Evolutionary conservation across 2,329 filamentous ascomycete species (phyloP).

Genomic region (Paraphoma chrysanthemicola): DNA sequence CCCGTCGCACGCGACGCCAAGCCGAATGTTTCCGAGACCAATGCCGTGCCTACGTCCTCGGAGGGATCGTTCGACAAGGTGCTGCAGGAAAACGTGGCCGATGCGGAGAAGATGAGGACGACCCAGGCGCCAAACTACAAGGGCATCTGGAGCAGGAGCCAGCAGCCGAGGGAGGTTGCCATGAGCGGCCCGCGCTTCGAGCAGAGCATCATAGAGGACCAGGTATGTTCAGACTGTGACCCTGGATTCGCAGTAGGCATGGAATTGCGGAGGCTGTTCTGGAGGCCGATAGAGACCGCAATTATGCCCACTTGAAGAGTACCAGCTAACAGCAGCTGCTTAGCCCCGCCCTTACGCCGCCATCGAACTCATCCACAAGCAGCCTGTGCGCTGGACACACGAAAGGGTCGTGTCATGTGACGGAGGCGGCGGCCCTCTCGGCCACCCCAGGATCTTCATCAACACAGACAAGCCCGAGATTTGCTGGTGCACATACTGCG

Average conservation of each 20-base stretch:
- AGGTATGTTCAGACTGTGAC: conserved; percentile 66
- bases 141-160: conserved; percentile 83
- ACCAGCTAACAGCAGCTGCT: not conserved
- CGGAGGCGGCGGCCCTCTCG: conserved; percentile 86
- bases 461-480: conserved; percentile 98
- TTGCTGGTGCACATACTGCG: conserved; percentile 88
- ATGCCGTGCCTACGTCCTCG: conserved; percentile 62
- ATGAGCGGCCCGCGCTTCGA: conserved; percentile 97
- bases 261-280: no score
- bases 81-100: conserved; percentile 62
- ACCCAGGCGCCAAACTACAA: conserved; percentile 87
- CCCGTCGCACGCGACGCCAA: conserved; percentile 58
- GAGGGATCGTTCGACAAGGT: conserved; percentile 58
- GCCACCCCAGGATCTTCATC: conserved; percentile 95
- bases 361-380: conserved; percentile 94
- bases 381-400: conserved; percentile 92
- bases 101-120: conserved; percentile 63
- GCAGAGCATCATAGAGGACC: conserved; percentile 90
- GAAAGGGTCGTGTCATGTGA: conserved; percentile 84
- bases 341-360: conserved; percentile 89
- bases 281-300: no score
- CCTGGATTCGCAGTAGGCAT: not conserved
- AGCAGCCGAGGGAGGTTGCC: conserved; percentile 78
- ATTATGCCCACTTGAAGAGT: no score
- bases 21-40: conserved; percentile 66